Base-by-base conservation (phyloP, 257 asterid species). In the Lithospermum erythrorhizon region DNA sequence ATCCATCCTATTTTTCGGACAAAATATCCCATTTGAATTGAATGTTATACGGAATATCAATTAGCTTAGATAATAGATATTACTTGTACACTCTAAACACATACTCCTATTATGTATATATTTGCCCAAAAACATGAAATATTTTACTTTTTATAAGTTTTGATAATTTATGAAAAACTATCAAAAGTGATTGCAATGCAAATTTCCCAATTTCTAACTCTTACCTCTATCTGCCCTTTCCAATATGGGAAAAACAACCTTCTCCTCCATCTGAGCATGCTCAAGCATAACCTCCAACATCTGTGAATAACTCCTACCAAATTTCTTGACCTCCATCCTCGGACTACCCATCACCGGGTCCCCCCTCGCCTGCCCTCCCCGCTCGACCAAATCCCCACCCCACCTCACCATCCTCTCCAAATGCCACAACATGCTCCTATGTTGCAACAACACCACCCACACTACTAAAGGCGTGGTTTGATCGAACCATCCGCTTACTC, bases 211-310 rank as follows among this genome's bases (percentile, higher is more conserved):
- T 24, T 24, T 24, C 37, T 24, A 66, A 35, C 20, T 2, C n/a
- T 25, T 76, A 91, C 98, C 98, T 84, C 95, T 82, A 77, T 88
- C 98, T 32, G 93, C 94, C 63, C 78, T 80, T 62, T 91, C 97
- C 70, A 88, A 85, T 81, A 91, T 84, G 72, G 85, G 98, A 63
- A 91, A 91, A 64, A 91, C 75, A 57, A 91, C 83, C 32, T 58
- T 88, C 73, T 91, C 98, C 80, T 91, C 98, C 98, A 91, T 91
- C 75, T 90, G 95, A 69, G 98, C 98, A 78, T 91, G 98, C 72
- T 91, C 98, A 45, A 88, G 79, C 87, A 91, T 63, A 65, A 91
- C 70, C 75, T 86, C 90, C 71, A 81, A 68, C 72, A 91, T 65
- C 79, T 78, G 87, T 45, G 80, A 73, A 70, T 88, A 91, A 61